Evolutionary conservation across 73 alveolate species (phyloP).

Genomic region (Blepharisma japonicum): DNA sequence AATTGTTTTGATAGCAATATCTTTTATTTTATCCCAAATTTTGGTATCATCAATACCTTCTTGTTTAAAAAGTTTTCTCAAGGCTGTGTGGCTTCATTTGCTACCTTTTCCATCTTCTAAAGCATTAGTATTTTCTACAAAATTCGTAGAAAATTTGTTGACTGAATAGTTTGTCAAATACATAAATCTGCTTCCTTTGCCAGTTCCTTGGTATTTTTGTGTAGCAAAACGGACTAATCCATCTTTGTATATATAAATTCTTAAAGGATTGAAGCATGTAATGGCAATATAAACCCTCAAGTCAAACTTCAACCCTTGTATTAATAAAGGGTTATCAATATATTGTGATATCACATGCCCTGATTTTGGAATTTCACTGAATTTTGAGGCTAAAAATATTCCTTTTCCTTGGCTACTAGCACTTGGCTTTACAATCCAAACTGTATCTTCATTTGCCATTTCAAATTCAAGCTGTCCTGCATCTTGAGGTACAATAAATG

Average conservation of each 20-base stretch:
- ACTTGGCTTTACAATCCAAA: conserved; percentile 84
- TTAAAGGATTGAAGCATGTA: conserved; percentile 81
- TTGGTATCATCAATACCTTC: conserved; percentile 40
- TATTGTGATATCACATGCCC: conserved; percentile 70
- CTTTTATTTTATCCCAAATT: conserved; percentile 65
- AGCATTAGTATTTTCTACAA: conserved; percentile 68
- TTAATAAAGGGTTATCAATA: conserved; percentile 84
- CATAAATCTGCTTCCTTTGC: conserved; percentile 44
- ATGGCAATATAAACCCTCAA: conserved; percentile 88
- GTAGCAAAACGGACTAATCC: conserved; percentile 93
- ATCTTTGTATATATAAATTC: conserved; percentile 82
- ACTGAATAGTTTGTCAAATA: conserved; percentile 62
- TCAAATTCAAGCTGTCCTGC: conserved; percentile 40
- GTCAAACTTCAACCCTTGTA: conserved; percentile 88
- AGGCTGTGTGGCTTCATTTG: conserved; percentile 70
- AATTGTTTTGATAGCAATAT: conserved; percentile 80
- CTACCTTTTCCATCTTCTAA: conserved; percentile 79
- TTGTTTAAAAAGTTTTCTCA: conserved; percentile 43
- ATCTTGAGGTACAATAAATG: conserved; percentile 68
- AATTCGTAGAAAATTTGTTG: conserved; percentile 48
- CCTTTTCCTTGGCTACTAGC: conserved; percentile 90
- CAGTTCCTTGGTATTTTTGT: conserved; percentile 69
- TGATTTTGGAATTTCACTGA: conserved; percentile 48
- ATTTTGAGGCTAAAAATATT: conserved; percentile 63
- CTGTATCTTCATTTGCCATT: conserved; percentile 43